Evolutionary conservation across 805 yeast species (phyloP), one percentile per base, ranked within the genome.

Genomic region (Debaryomyces prosopidis): DNA sequence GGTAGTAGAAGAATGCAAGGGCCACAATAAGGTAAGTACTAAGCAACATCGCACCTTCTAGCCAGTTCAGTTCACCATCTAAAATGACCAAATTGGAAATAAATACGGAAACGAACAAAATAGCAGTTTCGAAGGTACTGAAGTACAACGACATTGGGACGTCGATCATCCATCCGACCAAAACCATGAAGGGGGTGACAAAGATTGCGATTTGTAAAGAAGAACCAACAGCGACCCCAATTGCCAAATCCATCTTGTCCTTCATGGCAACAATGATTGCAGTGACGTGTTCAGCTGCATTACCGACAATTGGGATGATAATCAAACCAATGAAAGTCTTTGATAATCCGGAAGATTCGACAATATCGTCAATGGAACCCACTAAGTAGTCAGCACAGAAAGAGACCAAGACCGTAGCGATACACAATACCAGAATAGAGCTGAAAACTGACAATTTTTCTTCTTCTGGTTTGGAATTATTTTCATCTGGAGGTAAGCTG

Each of bases 201-300:
- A 94, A 92, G 45, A 94, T 70, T 2, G 99, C 96, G 58, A 94
- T 91, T 68, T 94, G 99, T 66, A 94, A 79, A 3, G 97, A 89
- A 1, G 96, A 87, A 16, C 99, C 99, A 48, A 94, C 84, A 2
- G 99, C 98, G 39, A 94, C 98, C 47, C 97, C 96, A 54, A 94
- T 80, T 11, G 99, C 97, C 48, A 94, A 78, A 65, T 94, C 98
- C 97, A 94, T 94, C 70, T 94, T 94, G 68, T 94, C 89, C 69
- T 90, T 90, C 78, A 84, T 81, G 17, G 99, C 98, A 40, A 94
- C 98, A 50, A 89, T 79, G 31, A 94, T 86, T 3, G 98, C 96
- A 15, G 99, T 94, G 42, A 89, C 98, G 66, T 94, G 99, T 67
- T 94, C 99, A 10, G 98, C 98, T 2, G 99, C 99, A 59, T 94